A percentile compares a stretch with the other conserved stretches of the same genome.
These are phyloP conservation scores for Bonia amplexicaulis DNA, from an alignment of 176 grass and related monocot genomes.

Conservation along the genomic window DNA sequence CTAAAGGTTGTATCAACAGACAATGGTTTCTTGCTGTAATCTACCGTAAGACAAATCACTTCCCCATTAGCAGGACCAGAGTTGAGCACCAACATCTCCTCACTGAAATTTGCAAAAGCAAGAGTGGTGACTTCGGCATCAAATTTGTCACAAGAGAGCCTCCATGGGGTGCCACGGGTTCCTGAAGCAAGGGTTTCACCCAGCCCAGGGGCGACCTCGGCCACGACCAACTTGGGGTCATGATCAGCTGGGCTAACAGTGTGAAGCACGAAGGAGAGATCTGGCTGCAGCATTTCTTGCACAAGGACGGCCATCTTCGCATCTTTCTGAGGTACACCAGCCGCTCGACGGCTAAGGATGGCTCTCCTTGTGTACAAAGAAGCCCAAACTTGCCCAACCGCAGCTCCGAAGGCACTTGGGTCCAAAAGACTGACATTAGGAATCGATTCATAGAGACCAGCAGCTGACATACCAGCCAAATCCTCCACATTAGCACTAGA, in stretches of 20 bases:
- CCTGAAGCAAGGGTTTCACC: constrained; percentile 91
- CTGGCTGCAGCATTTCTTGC: constrained; percentile 80
- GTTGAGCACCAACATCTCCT: constrained; percentile 62
- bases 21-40: constrained; percentile 84
- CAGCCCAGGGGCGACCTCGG: constrained; percentile 74
- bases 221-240: constrained; percentile 65
- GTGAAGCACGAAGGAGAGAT: constrained; percentile 91
- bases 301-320: constrained; percentile 90
- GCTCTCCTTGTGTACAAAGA: constrained; percentile 91
- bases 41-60: constrained; percentile 53
- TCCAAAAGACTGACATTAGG: constrained; percentile 75
- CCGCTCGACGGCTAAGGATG: constrained; percentile 72
- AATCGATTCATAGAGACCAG: constrained; percentile 88
- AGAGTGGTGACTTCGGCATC: constrained; percentile 57
- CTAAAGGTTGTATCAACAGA: constrained; percentile 63
- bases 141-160: constrained; percentile 72
- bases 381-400: constrained; percentile 69
- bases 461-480: constrained; percentile 95
- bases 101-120: constrained; percentile 94
- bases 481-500: constrained; percentile 97
- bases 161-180: constrained; percentile 89
- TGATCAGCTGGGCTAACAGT: constrained; percentile 65
- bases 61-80: constrained; percentile 67
- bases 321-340: constrained; percentile 68
- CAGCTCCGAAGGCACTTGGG: constrained; percentile 50